These are phyloP conservation scores for Metschnikowia bowlesiae DNA, from an alignment of 805 yeast species.

Conservation along the genomic window DNA sequence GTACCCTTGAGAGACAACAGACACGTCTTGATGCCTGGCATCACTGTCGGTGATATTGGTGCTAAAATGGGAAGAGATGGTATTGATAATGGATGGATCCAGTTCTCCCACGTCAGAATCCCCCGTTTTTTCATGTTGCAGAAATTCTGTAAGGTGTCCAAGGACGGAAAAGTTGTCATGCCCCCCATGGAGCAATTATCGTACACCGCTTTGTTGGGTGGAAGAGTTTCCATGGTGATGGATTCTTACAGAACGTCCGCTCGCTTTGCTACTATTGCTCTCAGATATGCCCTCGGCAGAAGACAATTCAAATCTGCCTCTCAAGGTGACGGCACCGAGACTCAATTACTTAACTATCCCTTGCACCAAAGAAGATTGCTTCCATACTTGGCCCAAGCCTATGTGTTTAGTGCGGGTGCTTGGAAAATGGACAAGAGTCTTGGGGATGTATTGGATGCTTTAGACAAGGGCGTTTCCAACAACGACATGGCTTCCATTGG, in stretches of 20 bases:
- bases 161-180: conserved; percentile 16
- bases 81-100: conserved; percentile 23
- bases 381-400: conserved; percentile 20
- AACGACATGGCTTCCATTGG: conserved; percentile 14
- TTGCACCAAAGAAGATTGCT: conserved; percentile 20
- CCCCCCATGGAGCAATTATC: conserved; percentile 20
- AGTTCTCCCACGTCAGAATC: conserved; percentile 18
- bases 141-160: conserved; percentile 17
- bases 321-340: conserved; percentile 21
- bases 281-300: conserved; percentile 20
- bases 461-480: conserved; percentile 15
- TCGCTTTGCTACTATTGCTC: conserved; percentile 18
- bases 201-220: conserved; percentile 19
- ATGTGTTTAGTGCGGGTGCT: conserved; percentile 17
- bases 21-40: conserved; percentile 20
- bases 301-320: conserved; percentile 19
- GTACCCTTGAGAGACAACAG: conserved; percentile 20
- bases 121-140: conserved; percentile 21
- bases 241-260: conserved; percentile 20
- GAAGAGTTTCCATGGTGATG: conserved; percentile 20
- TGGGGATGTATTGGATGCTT: conserved; percentile 11
- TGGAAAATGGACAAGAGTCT: conserved; percentile 16
- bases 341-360: conserved; percentile 21
- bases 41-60: conserved; percentile 21
- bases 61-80: conserved; percentile 23